Percentiles rank a stretch among this genome's conserved stretches.
These are phyloP conservation scores for Mytilinidion resinicola DNA, from an alignment of 495 filamentous ascomycete species.

Conservation along the genomic window DNA sequence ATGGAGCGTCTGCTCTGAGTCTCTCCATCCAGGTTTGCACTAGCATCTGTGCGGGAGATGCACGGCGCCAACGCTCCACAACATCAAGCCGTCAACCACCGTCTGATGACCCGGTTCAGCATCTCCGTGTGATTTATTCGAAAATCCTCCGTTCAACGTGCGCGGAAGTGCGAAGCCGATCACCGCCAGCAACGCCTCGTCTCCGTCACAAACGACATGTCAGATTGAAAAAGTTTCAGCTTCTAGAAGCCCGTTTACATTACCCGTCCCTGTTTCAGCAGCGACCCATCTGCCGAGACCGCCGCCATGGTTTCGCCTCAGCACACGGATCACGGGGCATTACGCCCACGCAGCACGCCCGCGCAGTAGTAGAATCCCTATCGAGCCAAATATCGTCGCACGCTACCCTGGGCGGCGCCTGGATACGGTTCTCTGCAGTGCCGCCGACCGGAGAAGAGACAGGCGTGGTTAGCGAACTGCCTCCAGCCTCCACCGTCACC, in stretches of 20 bases:
- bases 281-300: constrained; percentile 5
- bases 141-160: constrained; percentile 2
- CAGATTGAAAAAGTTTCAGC: neutral
- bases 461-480: neutral
- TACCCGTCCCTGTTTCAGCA: constrained; percentile 16
- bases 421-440: constrained; percentile 9
- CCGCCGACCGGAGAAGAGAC: neutral
- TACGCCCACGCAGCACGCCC: constrained; percentile 21
- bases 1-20: neutral
- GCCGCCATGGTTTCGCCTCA: constrained; percentile 6
- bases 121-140: constrained; percentile 9
- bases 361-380: constrained; percentile 10
- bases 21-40: neutral
- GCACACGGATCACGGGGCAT: constrained; percentile 11
- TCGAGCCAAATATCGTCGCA: constrained; percentile 9
- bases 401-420: constrained; percentile 4
- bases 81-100: constrained; percentile 15
- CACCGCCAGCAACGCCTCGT: neutral
- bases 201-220: neutral
- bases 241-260: neutral
- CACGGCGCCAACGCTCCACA: constrained; percentile 14
- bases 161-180: neutral
- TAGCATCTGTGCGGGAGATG: neutral
- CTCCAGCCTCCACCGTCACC: constrained; percentile 7
- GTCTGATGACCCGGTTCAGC: neutral